Percentiles rank a stretch among this genome's conserved stretches.
phyloP scores from a whole-genome alignment of 345 rosid genomes.

The Citrus mangshanensis region DNA sequence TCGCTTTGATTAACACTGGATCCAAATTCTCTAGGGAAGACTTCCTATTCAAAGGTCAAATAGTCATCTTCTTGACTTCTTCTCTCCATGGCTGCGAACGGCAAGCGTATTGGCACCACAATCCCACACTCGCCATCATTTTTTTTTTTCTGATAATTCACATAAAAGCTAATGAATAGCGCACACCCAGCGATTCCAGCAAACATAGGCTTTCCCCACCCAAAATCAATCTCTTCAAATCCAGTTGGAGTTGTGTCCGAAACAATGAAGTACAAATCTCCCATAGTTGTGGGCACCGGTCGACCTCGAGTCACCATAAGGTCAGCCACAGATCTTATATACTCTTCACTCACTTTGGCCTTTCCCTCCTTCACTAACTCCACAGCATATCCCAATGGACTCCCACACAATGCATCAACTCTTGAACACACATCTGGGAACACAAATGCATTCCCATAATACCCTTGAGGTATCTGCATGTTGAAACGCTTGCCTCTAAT shows the following conservation, averaged over 20 bases:
- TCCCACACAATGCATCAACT: background rate
- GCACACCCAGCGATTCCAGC: conserved; percentile 19
- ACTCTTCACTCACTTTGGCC: conserved; percentile 10
- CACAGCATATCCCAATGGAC: conserved; percentile 4
- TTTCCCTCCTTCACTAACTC: conserved; percentile 19
- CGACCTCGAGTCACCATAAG: conserved; percentile 19
- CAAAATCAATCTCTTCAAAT: conserved; percentile 20
- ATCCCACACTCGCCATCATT: conserved; percentile 22
- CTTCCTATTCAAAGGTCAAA: too few relatives aligned
- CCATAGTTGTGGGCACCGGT: background rate
- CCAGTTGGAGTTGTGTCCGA: background rate
- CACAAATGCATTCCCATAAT: conserved; percentile 23
- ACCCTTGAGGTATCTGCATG: conserved; percentile 16
- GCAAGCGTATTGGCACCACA: conserved; percentile 17
- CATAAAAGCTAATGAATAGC: background rate
- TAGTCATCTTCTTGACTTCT: conserved; percentile 2
- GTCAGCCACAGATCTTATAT: conserved; percentile 4
- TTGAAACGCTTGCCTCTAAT: conserved; percentile 2
- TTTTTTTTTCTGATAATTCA: background rate
- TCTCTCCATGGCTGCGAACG: conserved; percentile 17
- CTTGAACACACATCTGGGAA: conserved; percentile 10
- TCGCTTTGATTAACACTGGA: too few relatives aligned
- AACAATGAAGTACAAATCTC: background rate
- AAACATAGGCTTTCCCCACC: conserved; percentile 22
- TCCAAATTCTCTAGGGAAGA: too few relatives aligned